Base-by-base conservation (phyloP, 1,139 yeast species). In the Saccharomycopsis crataegensis region DNA sequence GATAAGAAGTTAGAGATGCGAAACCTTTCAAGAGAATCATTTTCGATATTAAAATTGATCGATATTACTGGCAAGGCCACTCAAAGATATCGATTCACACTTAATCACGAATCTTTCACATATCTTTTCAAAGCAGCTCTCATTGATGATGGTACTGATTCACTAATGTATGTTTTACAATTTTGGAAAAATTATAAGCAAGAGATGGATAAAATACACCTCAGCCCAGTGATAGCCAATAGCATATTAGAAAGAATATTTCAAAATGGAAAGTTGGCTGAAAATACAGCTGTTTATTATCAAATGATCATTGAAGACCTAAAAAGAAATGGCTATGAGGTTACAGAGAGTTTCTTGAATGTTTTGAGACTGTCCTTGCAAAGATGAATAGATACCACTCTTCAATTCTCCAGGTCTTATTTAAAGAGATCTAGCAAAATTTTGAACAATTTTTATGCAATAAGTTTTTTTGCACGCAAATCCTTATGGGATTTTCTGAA, bases 81-180 rank as follows among this genome's bases (percentile, higher is more conserved):
- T 9, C 8, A 17, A 34, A 22, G 42, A 43, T 22, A 47, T 28
- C 14, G 33, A 2, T 41, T 46, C 6, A 16, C 16, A n/a, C 33
- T 50, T n/a, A 44, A 46, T 33, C 38, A 16, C 4, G 56, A 53
- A 40, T 45, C 52, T 3, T 51, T 54, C 46, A 47, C 46, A 14
- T 54, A 48, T 37, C 44, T 54, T 9, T 49, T 47, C 17, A 44
- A 51, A 28, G 28, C 42, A 17, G 50, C 53, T 8, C 7, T 41
- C 8, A 8, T 14, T 32, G 38, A 28, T 22, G 34, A 48, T 14
- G 33, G 32, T 22, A 8, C 16, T 5, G 36, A 3, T 11, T 22
- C 45, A 12, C 16, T 48, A 16, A 42, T 33, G 37, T 33, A 32
- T 14, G 28, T 48, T 40, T 38, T 42, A 11, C 12, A 42, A 5